These are phyloP conservation scores for Tuber borchii DNA, from an alignment of 495 filamentous ascomycete genomes.

Conservation along the genomic window DNA sequence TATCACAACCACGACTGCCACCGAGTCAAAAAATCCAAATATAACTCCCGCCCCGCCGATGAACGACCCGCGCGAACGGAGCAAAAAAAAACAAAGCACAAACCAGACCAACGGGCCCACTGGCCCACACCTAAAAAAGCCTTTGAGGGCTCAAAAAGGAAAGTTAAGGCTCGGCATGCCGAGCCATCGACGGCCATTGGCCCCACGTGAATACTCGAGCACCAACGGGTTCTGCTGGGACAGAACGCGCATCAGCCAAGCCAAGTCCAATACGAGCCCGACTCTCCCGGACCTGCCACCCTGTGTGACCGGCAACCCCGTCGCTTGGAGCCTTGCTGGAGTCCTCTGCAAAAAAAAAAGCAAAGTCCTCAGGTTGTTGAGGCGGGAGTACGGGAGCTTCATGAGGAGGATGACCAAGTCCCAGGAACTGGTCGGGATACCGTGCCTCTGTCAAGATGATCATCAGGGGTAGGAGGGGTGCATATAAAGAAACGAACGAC, in stretches of 20 bases:
- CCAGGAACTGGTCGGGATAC: not conserved
- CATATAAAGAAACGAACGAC: not conserved
- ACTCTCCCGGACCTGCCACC: not conserved
- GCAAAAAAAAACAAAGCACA: not conserved
- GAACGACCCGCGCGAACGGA: not conserved
- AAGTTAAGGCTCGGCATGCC: not conserved
- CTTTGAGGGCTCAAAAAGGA: not conserved
- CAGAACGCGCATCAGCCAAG: not conserved
- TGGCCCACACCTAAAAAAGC: not conserved
- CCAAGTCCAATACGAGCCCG: not conserved
- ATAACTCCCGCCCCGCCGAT: not conserved
- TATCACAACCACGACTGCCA: not conserved
- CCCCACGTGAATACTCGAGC: too few species aligned
- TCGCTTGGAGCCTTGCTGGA: not conserved
- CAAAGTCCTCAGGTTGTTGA: not conserved
- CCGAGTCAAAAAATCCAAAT: not conserved
- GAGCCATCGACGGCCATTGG: not conserved
- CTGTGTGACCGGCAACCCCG: not conserved
- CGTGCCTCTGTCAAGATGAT: not conserved
- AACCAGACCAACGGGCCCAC: not conserved
- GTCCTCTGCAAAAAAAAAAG: not conserved
- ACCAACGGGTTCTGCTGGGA: not conserved
- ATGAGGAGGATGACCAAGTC: not conserved
- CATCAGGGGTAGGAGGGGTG: not conserved
- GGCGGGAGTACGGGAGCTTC: not conserved